Evolutionary conservation across 768 basidiomycete genomes (phyloP).

Genomic region (Mycena haematopus): DNA sequence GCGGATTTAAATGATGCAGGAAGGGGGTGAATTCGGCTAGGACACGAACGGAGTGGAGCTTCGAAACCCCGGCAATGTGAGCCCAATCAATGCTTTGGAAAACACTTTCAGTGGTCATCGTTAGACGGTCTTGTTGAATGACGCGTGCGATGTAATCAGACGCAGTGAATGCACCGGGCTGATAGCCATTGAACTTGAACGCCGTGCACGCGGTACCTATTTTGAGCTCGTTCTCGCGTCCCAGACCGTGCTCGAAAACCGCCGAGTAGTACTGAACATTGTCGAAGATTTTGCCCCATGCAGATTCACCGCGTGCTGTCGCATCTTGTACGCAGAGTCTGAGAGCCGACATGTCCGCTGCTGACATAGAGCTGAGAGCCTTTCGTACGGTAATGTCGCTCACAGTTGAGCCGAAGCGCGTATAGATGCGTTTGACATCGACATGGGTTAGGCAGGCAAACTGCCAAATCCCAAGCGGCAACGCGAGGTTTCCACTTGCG

Average conservation of each 20-base stretch:
- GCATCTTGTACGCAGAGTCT: background rate
- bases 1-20: background rate
- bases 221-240: background rate
- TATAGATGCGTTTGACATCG: slow-evolving; percentile 32
- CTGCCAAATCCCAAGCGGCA: slow-evolving; percentile 32
- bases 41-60: background rate
- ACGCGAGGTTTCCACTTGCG: slow-evolving; percentile 30
- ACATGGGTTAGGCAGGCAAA: slow-evolving; percentile 13
- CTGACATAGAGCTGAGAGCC: slow-evolving; percentile 21
- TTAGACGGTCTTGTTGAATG: background rate
- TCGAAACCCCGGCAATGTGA: background rate
- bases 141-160: background rate
- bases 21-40: background rate
- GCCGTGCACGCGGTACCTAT: background rate
- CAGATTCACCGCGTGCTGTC: background rate
- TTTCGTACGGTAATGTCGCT: slow-evolving; percentile 15
- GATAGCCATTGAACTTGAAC: background rate
- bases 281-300: background rate
- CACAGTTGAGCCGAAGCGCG: slow-evolving; percentile 31
- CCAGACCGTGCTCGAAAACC: background rate
- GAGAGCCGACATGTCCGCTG: slow-evolving; percentile 16
- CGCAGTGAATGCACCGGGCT: background rate
- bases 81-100: background rate
- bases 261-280: background rate
- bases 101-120: background rate